Percentiles rank a stretch among this genome's conserved stretches.
These are phyloP conservation scores for Epichloe coenophiala DNA, from an alignment of 2,329 filamentous ascomycete species.

Conservation along the genomic window DNA sequence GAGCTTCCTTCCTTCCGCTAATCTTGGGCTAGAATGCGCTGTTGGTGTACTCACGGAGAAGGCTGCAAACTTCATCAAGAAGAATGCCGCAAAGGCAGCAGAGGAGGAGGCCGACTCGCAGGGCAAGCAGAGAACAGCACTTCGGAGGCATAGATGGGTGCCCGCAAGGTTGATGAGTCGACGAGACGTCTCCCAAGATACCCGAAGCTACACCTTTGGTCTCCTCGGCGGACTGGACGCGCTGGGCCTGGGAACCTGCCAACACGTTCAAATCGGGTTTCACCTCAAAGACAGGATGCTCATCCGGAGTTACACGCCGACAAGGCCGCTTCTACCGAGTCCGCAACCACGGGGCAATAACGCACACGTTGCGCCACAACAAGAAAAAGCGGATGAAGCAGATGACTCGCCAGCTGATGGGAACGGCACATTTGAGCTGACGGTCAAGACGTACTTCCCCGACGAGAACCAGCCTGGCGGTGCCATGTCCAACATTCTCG, in stretches of 20 bases:
- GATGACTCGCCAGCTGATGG: conserved; percentile 13
- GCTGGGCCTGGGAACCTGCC: conserved; percentile 34
- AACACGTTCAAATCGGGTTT: conserved; percentile 39
- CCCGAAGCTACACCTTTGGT: conserved; percentile 28
- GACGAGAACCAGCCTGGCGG: conserved; percentile 32
- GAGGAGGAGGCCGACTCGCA: conserved; percentile 20
- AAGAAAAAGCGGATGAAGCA: background rate
- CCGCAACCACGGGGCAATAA: background rate
- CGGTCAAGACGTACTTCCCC: conserved; percentile 39
- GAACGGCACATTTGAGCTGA: conserved; percentile 32
- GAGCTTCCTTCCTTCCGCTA: background rate
- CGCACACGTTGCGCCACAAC: background rate
- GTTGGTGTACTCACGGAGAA: conserved; percentile 36
- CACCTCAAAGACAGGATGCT: conserved; percentile 37
- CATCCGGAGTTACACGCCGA: conserved; percentile 36
- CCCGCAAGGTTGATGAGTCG: conserved; percentile 27
- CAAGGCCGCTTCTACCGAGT: conserved; percentile 25
- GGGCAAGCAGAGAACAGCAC: conserved; percentile 14
- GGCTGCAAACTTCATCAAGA: conserved; percentile 30
- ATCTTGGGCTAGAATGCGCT: conserved; percentile 27
- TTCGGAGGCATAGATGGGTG: conserved; percentile 32
- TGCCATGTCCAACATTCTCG: conserved; percentile 39
- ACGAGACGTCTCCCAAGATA: conserved; percentile 26
- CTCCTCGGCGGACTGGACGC: conserved; percentile 25
- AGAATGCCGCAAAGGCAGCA: conserved; percentile 25